Evolutionary conservation across 306 rosid species (phyloP).

Genomic region (Vigna angularis): DNA sequence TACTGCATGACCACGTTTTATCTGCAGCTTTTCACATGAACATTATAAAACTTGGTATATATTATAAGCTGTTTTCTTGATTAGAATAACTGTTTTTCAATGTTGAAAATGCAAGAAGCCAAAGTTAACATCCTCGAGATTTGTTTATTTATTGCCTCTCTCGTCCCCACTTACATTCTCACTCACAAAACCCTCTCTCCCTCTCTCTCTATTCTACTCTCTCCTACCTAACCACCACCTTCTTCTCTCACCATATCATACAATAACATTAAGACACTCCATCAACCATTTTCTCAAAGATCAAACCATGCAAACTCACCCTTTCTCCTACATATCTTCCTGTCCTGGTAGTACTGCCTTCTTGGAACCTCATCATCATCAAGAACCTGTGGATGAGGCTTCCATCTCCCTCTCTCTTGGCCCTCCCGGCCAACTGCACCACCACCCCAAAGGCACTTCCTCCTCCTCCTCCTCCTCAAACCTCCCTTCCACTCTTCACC

Average conservation of each 20-base stretch:
- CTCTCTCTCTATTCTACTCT: conserved; percentile 11
- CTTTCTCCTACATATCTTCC: conserved; percentile 54
- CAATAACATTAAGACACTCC: conserved; percentile 30
- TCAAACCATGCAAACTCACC: conserved; percentile 64
- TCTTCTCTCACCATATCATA: conserved; percentile 25
- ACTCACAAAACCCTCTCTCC: conserved; percentile 28
- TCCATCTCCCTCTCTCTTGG: conserved; percentile 83
- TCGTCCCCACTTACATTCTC: conserved; percentile 52
- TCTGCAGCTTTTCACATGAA: no score
- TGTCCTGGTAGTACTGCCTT: conserved; percentile 24
- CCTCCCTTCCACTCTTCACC: conserved; percentile 33
- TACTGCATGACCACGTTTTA: no score
- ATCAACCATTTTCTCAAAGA: conserved; percentile 35
- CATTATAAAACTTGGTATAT: not conserved
- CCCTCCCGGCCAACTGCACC: conserved; percentile 68
- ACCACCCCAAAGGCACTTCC: conserved; percentile 4
- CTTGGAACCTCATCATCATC: conserved; percentile 37
- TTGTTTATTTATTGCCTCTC: conserved; percentile 55
- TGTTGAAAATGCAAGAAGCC: conserved; percentile 15
- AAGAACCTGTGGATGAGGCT: conserved; percentile 59
- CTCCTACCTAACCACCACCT: not conserved
- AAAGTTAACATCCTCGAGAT: conserved; percentile 31
- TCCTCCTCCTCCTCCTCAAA: conserved; percentile 39
- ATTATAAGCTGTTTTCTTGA: not conserved
- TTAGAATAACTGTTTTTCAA: not conserved